These are phyloP conservation scores for Lactuca sativa DNA, from an alignment of 129 eudicot species.

Conservation along the genomic window DNA sequence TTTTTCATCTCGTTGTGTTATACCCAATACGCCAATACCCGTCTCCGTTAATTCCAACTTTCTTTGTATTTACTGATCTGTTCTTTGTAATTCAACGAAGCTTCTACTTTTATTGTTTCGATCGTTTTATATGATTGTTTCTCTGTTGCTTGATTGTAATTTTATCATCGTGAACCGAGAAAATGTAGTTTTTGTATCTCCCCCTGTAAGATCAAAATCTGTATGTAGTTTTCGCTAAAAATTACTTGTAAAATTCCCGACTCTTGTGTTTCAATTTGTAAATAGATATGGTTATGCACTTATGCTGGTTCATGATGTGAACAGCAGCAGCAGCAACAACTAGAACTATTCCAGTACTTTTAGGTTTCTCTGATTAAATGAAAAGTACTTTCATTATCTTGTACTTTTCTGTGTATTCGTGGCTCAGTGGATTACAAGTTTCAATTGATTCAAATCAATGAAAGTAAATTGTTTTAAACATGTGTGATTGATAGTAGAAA, in stretches of 20 bases:
- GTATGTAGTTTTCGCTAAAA: background rate
- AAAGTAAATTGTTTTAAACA: background rate
- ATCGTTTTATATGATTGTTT: constrained; percentile 4
- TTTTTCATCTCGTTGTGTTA: background rate
- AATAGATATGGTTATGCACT: background rate
- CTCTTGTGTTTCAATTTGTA: constrained; percentile 14
- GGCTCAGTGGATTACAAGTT: constrained; percentile 9
- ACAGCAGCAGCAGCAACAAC: background rate
- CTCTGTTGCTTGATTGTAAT: constrained; percentile 10
- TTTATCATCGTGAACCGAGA: constrained; percentile 1
- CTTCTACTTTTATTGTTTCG: background rate
- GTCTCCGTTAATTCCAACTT: constrained; percentile 20
- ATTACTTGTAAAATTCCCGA: background rate
- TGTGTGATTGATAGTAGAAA: constrained; percentile 14
- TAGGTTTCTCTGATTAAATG: constrained; percentile 23
- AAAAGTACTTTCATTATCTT: background rate
- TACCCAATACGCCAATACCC: background rate
- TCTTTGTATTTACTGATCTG: constrained; percentile 21
- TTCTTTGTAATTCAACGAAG: background rate
- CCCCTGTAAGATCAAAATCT: constrained; percentile 12
- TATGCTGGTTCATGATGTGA: constrained; percentile 6
- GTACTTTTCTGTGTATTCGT: background rate
- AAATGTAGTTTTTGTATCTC: background rate
- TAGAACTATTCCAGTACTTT: constrained; percentile 13
- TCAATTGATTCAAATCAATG: background rate